A percentile compares a stretch with the other conserved stretches of the same genome.
These are phyloP conservation scores for Castanopsis chinensis DNA, from an alignment of 306 rosid species.

Conservation along the genomic window DNA sequence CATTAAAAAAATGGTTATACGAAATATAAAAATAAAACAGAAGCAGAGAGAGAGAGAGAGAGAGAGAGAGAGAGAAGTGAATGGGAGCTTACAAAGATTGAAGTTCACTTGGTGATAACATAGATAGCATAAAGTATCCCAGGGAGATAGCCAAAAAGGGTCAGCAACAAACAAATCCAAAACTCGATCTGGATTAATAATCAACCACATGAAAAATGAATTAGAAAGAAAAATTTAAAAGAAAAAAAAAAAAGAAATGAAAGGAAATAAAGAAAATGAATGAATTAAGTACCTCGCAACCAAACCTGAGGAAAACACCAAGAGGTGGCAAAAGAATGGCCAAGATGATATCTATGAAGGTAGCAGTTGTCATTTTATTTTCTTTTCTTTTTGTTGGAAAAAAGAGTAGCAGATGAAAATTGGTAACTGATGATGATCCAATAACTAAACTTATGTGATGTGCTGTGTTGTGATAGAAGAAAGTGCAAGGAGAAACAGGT, in stretches of 20 bases:
- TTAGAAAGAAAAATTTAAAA: too few species aligned
- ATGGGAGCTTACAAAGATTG: constrained; percentile 30
- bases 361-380: constrained; percentile 38
- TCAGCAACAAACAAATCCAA: constrained; percentile 83
- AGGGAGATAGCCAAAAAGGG: constrained; percentile 66
- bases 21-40: background rate
- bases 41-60: background rate
- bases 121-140: constrained; percentile 79
- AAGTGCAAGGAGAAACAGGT: background rate
- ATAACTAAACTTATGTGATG: too few species aligned
- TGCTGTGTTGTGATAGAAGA: too few species aligned
- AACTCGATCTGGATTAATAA: constrained; percentile 55
- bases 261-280: background rate
- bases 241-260: background rate
- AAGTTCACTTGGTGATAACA: constrained; percentile 59
- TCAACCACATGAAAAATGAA: background rate
- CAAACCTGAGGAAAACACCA: constrained; percentile 86
- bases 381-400: constrained; percentile 6
- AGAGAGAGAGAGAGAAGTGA: background rate
- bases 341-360: constrained; percentile 62
- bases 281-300: constrained; percentile 43
- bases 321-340: constrained; percentile 89
- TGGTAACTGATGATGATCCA: background rate
- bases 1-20: background rate
- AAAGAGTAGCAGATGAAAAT: background rate